Evolutionary conservation across 192 early-diverging fungal genomes (phyloP).

Genomic region (Ramicandelaber brevisporus): DNA sequence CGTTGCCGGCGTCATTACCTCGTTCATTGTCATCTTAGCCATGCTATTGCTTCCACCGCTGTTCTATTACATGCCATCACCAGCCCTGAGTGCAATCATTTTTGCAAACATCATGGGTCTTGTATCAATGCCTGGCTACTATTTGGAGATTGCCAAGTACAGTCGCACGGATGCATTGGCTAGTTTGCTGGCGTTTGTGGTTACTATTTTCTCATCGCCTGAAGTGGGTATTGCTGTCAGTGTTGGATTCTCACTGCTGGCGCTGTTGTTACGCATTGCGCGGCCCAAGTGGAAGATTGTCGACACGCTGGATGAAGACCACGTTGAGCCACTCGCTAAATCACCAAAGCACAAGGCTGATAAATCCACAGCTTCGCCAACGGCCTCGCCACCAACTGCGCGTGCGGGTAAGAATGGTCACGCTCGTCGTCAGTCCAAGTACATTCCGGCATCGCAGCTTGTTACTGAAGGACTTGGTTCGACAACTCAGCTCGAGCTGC

Average conservation of each 20-base stretch:
- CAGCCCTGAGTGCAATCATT: slow-evolving; percentile 62
- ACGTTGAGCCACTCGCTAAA: too few relatives aligned
- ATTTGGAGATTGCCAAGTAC: slow-evolving; percentile 30
- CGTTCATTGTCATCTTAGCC: slow-evolving; percentile 50
- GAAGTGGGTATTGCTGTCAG: slow-evolving; percentile 67
- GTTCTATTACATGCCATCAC: slow-evolving; percentile 67
- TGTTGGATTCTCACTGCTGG: slow-evolving; percentile 30
- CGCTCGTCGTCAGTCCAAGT: too few relatives aligned
- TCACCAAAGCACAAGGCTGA: too few relatives aligned
- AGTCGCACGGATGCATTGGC: slow-evolving; percentile 16
- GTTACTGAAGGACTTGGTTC: too few relatives aligned
- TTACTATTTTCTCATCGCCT: slow-evolving; percentile 29
- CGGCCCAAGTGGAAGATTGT: slow-evolving; percentile 17
- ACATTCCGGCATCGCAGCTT: too few relatives aligned
- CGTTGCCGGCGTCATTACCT: slow-evolving; percentile 51
- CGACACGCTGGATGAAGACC: too few relatives aligned
- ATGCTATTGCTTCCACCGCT: slow-evolving; percentile 57
- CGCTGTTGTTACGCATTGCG: slow-evolving; percentile 59
- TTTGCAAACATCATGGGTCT: slow-evolving; percentile 65
- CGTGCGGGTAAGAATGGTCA: too few relatives aligned
- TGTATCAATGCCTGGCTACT: slow-evolving; percentile 26
- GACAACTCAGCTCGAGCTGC: too few relatives aligned
- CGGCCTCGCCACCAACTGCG: too few relatives aligned
- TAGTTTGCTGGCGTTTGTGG: slow-evolving; percentile 20
- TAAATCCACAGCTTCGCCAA: too few relatives aligned